Conservation (phyloP, 2,329 filamentous ascomycete species). For the Cadophora luteo-olivacea region DNA sequence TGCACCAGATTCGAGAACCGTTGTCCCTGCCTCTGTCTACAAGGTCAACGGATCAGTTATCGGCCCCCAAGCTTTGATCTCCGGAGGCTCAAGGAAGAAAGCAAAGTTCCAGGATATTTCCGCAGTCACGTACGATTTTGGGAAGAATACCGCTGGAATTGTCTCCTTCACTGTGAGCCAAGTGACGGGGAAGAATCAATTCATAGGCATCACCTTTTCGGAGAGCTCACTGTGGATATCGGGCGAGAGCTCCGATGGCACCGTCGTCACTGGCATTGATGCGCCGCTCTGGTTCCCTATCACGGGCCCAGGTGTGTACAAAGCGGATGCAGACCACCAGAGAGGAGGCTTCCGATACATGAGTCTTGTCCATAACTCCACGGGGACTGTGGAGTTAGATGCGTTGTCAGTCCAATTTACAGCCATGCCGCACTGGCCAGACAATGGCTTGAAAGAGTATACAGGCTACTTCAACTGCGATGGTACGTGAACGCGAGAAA, state of each 20-base stretch:
- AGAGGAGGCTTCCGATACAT: slow-evolving; percentile 60
- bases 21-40: too few species aligned
- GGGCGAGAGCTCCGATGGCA: slow-evolving; percentile 52
- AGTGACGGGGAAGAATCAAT: slow-evolving; percentile 38
- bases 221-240: slow-evolving; percentile 55
- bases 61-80: too few species aligned
- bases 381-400: slow-evolving; percentile 39
- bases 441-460: slow-evolving; percentile 51
- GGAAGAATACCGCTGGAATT: slow-evolving; percentile 48
- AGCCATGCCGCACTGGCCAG: slow-evolving; percentile 47
- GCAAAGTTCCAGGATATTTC: slow-evolving; percentile 32
- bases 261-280: slow-evolving; percentile 53
- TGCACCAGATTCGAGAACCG: too few species aligned
- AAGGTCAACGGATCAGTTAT: too few species aligned
- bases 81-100: too few species aligned
- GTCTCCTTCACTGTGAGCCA: slow-evolving; percentile 45
- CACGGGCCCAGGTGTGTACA: slow-evolving; percentile 47
- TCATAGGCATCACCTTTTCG: slow-evolving; percentile 49
- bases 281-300: slow-evolving; percentile 55
- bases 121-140: slow-evolving; percentile 49
- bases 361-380: slow-evolving; percentile 49
- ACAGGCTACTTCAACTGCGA: slow-evolving; percentile 59
- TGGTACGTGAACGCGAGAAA: slow-evolving; percentile 27
- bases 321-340: slow-evolving; percentile 49
- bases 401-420: slow-evolving; percentile 45